Evolutionary conservation across 345 rosid genomes (phyloP).

Genomic region (Pistacia atlantica): DNA sequence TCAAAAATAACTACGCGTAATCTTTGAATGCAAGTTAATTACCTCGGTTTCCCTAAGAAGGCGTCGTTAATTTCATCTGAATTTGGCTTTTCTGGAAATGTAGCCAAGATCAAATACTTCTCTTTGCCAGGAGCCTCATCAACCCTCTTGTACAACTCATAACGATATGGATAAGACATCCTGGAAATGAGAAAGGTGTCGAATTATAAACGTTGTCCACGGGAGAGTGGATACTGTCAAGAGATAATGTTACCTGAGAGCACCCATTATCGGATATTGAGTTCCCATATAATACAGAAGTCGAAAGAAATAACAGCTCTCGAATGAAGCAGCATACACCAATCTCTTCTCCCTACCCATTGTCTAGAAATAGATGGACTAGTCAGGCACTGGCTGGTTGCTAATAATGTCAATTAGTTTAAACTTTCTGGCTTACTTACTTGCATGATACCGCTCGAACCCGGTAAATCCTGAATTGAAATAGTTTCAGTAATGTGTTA

Average conservation of each 20-base stretch:
- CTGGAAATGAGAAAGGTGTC: constrained; percentile 27
- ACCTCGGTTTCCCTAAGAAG: constrained; percentile 71
- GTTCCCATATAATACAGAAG: constrained; percentile 93
- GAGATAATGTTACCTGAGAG: constrained; percentile 60
- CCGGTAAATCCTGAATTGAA: constrained; percentile 76
- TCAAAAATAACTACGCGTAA: background rate
- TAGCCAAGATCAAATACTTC: constrained; percentile 58
- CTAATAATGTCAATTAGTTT: background rate
- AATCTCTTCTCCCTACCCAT: constrained; percentile 92
- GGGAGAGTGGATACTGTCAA: background rate
- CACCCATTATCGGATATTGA: constrained; percentile 96
- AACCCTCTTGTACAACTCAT: constrained; percentile 81
- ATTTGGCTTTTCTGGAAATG: constrained; percentile 60
- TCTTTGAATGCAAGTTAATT: background rate
- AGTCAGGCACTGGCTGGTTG: constrained; percentile 18
- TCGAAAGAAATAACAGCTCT: constrained; percentile 78
- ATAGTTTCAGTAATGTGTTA: constrained; percentile 6
- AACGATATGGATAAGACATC: constrained; percentile 67
- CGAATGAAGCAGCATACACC: constrained; percentile 86
- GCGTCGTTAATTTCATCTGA: constrained; percentile 74
- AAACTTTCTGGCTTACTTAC: constrained; percentile 45
- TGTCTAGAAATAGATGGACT: constrained; percentile 45
- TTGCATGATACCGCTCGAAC: constrained; percentile 95
- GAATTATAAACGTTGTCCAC: background rate
- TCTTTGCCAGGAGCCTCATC: constrained; percentile 56